Evolutionary conservation across 2,329 filamentous ascomycete genomes (phyloP).

Genomic region (Sarocladium brachiariae): DNA sequence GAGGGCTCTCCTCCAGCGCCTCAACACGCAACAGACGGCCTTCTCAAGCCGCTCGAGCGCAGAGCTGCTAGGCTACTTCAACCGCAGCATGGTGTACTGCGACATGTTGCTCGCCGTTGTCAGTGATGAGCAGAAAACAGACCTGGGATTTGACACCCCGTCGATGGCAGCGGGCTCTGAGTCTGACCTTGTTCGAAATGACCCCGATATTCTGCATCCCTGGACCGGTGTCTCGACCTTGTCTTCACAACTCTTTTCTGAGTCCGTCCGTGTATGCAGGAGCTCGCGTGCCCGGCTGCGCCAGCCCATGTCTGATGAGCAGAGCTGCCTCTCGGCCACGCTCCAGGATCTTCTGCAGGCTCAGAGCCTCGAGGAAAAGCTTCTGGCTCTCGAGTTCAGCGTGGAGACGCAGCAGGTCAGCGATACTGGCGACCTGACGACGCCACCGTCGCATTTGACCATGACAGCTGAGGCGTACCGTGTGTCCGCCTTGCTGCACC

Average conservation of each 20-base stretch:
- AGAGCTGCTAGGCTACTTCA: conserved; percentile 28
- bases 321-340: conserved; percentile 18
- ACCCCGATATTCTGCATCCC: conserved; percentile 22
- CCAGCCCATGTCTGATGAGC: conserved; percentile 16
- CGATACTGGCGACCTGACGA: conserved; percentile 22
- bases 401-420: conserved; percentile 13
- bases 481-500: conserved; percentile 28
- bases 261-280: conserved; percentile 29
- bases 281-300: conserved; percentile 23
- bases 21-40: conserved; percentile 16
- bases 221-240: conserved; percentile 32
- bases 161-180: conserved; percentile 7
- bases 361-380: conserved; percentile 25
- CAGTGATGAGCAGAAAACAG: conserved; percentile 20
- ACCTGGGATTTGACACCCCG: conserved; percentile 12
- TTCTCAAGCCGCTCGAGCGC: conserved; percentile 16
- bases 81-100: conserved; percentile 32
- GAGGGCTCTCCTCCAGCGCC: conserved; percentile 18
- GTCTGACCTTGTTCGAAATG: conserved; percentile 9
- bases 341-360: conserved; percentile 26
- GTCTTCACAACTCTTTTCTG: conserved; percentile 25
- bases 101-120: conserved; percentile 33
- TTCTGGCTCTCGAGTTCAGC: conserved; percentile 24
- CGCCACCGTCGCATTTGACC: conserved; percentile 24
- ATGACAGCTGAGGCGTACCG: conserved; percentile 31